These are phyloP conservation scores for Termitomyces sp. DNA, from an alignment of 768 basidiomycete species.

Conservation along the genomic window DNA sequence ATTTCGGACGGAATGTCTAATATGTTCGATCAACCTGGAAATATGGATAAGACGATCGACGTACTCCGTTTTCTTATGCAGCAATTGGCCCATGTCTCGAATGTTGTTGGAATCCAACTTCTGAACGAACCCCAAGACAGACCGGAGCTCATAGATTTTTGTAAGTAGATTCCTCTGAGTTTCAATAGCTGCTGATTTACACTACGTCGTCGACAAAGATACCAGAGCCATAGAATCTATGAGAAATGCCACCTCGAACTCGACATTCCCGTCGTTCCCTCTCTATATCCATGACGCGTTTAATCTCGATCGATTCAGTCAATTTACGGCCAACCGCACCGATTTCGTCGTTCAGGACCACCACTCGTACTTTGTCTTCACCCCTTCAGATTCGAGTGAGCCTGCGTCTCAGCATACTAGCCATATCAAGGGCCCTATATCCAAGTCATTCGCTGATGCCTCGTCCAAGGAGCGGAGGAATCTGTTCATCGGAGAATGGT, in stretches of 20 bases:
- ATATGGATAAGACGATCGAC: conserved; percentile 48
- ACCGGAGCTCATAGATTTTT: conserved; percentile 38
- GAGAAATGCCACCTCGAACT: conserved; percentile 28
- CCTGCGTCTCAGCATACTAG: conserved; percentile 53
- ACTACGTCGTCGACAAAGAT: conserved; percentile 30
- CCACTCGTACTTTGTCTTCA: conserved; percentile 70
- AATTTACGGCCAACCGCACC: conserved; percentile 38
- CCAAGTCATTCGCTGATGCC: conserved; percentile 22
- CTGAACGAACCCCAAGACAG: conserved; percentile 53
- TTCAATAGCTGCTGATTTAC: conserved; percentile 2
- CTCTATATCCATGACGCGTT: conserved; percentile 70
- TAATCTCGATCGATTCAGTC: conserved; percentile 43
- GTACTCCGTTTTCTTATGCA: conserved; percentile 40
- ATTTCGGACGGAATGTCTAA: conserved; percentile 45
- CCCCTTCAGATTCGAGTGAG: conserved; percentile 40
- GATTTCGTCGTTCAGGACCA: conserved; percentile 72
- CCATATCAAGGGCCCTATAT: conserved; percentile 36
- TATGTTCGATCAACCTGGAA: conserved; percentile 38
- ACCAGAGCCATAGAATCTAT: conserved; percentile 43
- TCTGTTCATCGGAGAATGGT: conserved; percentile 79
- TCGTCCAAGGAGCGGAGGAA: conserved; percentile 29
- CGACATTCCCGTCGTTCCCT: conserved; percentile 39
- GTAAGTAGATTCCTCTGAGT: conserved; percentile 25
- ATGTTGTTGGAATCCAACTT: conserved; percentile 57
- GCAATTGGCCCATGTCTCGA: conserved; percentile 35